Evolutionary conservation across 345 rosid species (phyloP).

Genomic region (Pistacia integerrima): DNA sequence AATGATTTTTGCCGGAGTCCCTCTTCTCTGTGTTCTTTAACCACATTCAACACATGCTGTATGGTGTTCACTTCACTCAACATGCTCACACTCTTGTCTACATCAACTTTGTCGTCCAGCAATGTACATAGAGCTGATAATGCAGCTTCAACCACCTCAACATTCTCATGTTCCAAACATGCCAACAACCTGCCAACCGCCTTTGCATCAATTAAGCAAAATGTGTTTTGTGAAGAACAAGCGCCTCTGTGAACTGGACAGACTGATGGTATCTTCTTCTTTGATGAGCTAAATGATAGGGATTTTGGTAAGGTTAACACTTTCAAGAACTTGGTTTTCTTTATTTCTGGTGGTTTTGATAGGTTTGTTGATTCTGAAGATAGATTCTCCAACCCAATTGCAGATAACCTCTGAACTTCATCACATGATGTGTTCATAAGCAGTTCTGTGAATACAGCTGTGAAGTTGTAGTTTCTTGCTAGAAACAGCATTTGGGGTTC

Average conservation of each 20-base stretch:
- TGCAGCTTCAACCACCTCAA: slow-evolving; percentile 79
- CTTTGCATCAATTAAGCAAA: slow-evolving; percentile 85
- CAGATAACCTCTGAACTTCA: slow-evolving; percentile 83
- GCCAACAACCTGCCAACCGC: slow-evolving; percentile 72
- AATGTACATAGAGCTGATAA: slow-evolving; percentile 79
- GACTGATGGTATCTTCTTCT: slow-evolving; percentile 35
- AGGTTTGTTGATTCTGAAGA: slow-evolving; percentile 64
- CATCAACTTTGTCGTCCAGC: slow-evolving; percentile 81
- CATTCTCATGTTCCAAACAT: slow-evolving; percentile 76
- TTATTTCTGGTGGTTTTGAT: slow-evolving; percentile 51
- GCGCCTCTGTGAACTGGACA: slow-evolving; percentile 84
- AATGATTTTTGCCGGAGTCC: slow-evolving; percentile 72
- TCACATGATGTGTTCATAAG: slow-evolving; percentile 74
- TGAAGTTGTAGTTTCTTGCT: slow-evolving; percentile 69
- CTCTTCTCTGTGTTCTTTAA: slow-evolving; percentile 69
- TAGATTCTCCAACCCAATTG: slow-evolving; percentile 77
- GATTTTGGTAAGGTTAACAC: slow-evolving; percentile 44
- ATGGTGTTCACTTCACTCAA: slow-evolving; percentile 59
- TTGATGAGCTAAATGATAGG: slow-evolving; percentile 49
- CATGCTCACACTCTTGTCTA: slow-evolving; percentile 61
- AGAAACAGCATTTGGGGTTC: slow-evolving; percentile 64
- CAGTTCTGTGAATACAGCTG: slow-evolving; percentile 67
- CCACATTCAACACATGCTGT: slow-evolving; percentile 57
- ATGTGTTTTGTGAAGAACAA: slow-evolving; percentile 78
- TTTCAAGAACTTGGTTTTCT: slow-evolving; percentile 49